Evolutionary conservation across 257 asterid genomes (phyloP), one percentile per base, ranked within the genome.

Genomic region (Capsicum rhomboideum): DNA sequence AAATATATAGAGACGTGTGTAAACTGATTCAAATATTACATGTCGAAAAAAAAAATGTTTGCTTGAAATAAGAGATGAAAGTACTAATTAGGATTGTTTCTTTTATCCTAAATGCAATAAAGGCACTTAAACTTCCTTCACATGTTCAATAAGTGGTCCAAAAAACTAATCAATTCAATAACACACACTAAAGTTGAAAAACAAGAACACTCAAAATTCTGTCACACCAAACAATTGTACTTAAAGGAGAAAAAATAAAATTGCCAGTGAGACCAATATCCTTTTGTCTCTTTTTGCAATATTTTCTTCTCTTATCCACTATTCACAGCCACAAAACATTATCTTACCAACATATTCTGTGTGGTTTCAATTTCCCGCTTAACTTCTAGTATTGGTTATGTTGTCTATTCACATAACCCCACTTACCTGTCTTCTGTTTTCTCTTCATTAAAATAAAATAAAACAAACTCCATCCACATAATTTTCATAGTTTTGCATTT

Each of bases 321-420:
- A 64, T 31, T 50, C 52, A 79, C 82, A 58, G 74, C 54, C 37
- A 12, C 74, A 74, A 40, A 82, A 52, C 53, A 72, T 80, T 80
- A 77, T 56, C 82, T 86, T 86, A 82, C 54, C 34, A 59, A 29
- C 64, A 71, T 79, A 80, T 86, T 84, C 80, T 93, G 97, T 93
- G 97, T 93, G 97, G 98, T 88, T 91, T 88, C 91, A 56, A 82
- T 87, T 88, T 11, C 85, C 23, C 91, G 44, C 78, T 74, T 12
- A 29, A 54, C 44, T 80, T 21, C 3, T 44, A 74, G 58, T 21
- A 74, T 72, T 44, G 80, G 80, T 8, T 74, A 46, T 74, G 59
- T 77, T 14, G 81, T 26, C 81, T 50, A 50, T 77, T 77, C 82
- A 77, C 17, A 74, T 7, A 74, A 77, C 46, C 54, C 85, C 85